phyloP scores from a whole-genome alignment of 768 basidiomycete genomes.

The Udeniomyces megalosporus region DNA sequence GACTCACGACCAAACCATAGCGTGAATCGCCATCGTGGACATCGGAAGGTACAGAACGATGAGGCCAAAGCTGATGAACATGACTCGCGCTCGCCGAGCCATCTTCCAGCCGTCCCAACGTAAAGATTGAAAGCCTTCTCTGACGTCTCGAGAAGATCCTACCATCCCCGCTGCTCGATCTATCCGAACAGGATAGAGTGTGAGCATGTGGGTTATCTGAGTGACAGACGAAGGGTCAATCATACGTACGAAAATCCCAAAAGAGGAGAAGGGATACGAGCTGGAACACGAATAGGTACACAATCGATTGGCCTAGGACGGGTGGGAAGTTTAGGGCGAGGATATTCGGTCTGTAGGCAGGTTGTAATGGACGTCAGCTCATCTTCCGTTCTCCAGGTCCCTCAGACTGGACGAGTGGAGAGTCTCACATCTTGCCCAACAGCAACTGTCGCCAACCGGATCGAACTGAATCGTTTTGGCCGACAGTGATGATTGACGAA shows the following conservation, averaged over 20 bases:
- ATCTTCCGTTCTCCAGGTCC: neutral
- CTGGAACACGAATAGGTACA: slow-evolving; percentile 48
- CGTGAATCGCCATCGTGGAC: slow-evolving; percentile 59
- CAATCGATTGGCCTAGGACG: slow-evolving; percentile 42
- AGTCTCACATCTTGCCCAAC: slow-evolving; percentile 49
- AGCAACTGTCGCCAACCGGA: slow-evolving; percentile 45
- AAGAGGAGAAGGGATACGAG: slow-evolving; percentile 40
- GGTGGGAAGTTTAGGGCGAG: slow-evolving; percentile 58
- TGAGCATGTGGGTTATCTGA: no score
- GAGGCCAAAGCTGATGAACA: slow-evolving; percentile 49
- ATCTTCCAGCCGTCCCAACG: neutral
- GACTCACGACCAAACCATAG: slow-evolving; percentile 33
- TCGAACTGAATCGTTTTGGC: slow-evolving; percentile 27
- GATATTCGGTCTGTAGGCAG: slow-evolving; percentile 43
- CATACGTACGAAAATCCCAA: slow-evolving; percentile 36
- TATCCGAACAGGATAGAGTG: no score
- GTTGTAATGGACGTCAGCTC: slow-evolving; percentile 2
- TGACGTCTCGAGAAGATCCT: neutral
- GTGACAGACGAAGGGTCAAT: neutral
- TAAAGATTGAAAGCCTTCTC: neutral
- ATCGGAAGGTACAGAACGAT: slow-evolving; percentile 59
- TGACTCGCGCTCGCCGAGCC: slow-evolving; percentile 8
- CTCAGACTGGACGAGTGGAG: neutral
- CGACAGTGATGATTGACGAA: slow-evolving; percentile 38
- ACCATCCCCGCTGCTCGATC: neutral